Evolutionary conservation across 495 filamentous ascomycete genomes (phyloP).

Genomic region (Aspergillus nanangensis): DNA sequence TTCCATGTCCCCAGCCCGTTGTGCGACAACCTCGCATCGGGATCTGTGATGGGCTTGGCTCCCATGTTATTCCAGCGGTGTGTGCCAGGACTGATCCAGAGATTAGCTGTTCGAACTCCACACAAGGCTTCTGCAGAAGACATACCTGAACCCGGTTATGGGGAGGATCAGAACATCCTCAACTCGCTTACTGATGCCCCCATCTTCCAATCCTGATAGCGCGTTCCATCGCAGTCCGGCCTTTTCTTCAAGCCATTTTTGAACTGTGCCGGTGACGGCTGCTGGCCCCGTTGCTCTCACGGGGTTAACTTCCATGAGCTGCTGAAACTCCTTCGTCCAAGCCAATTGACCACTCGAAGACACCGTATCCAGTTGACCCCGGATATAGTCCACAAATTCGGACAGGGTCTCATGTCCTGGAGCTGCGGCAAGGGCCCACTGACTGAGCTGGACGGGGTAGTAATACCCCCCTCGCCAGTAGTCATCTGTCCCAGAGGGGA

Average conservation of each 20-base stretch:
- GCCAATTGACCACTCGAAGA: neutral
- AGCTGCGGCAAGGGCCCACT: constrained; percentile 16
- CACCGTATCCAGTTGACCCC: neutral
- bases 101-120: too few relatives aligned
- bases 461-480: constrained; percentile 19
- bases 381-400: constrained; percentile 6
- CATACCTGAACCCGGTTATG: constrained; percentile 18
- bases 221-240: constrained; percentile 14
- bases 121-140: neutral
- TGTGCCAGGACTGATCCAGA: constrained; percentile 13
- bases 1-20: constrained; percentile 15
- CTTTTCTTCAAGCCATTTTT: neutral
- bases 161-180: constrained; percentile 16
- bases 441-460: constrained; percentile 13
- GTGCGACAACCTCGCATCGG: constrained; percentile 11
- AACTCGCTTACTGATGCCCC: constrained; percentile 10
- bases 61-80: constrained; percentile 11
- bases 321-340: neutral
- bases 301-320: constrained; percentile 9
- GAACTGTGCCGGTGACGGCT: constrained; percentile 10
- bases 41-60: constrained; percentile 14
- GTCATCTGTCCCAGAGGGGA: constrained; percentile 3
- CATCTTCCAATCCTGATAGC: constrained; percentile 10
- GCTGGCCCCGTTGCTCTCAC: constrained; percentile 13
- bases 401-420: constrained; percentile 12